Conservation (phyloP, 2,329 filamentous ascomycete species). For the Chrysoporthe puriensis region DNA sequence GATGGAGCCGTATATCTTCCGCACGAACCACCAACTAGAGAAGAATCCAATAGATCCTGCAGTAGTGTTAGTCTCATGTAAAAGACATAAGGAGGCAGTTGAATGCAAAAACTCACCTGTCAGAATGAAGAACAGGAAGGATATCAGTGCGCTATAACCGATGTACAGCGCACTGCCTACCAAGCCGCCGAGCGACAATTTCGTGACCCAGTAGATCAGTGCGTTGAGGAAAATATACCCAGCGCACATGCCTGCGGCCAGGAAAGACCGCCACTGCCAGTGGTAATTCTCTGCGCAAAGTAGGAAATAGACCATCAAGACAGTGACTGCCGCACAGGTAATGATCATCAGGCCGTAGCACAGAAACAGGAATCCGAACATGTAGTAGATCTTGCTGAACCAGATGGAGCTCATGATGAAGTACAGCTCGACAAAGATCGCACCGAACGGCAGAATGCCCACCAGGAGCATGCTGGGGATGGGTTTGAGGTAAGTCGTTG, state of each 20-base stretch:
- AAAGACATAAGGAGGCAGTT: constrained; percentile 55
- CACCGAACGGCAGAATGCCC: constrained; percentile 90
- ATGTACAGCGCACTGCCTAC: constrained; percentile 90
- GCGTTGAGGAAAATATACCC: constrained; percentile 92
- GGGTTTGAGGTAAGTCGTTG: constrained; percentile 79
- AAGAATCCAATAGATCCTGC: constrained; percentile 94
- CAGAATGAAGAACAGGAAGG: constrained; percentile 89
- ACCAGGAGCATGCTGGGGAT: constrained; percentile 90
- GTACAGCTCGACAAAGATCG: constrained; percentile 97
- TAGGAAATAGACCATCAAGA: constrained; percentile 94
- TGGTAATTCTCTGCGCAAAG: constrained; percentile 97
- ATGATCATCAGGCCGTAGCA: constrained; percentile 98
- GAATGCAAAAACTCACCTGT: constrained; percentile 69
- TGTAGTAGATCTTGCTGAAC: constrained; percentile 99
- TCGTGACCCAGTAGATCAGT: constrained; percentile 86
- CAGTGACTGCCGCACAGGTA: constrained; percentile 88
- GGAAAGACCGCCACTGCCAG: constrained; percentile 97
- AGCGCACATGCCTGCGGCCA: constrained; percentile 87
- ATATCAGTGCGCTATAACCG: constrained; percentile 88
- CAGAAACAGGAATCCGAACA: constrained; percentile 98
- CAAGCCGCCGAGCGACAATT: constrained; percentile 81
- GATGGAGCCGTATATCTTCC: constrained; percentile 95
- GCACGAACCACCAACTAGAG: constrained; percentile 90
- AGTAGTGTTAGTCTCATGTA: constrained; percentile 29
- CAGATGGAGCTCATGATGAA: constrained; percentile 99